Evolutionary conservation across 805 yeast genomes (phyloP), one percentile per base, ranked within the genome.

Genomic region (Nakazawaea ernobii): DNA sequence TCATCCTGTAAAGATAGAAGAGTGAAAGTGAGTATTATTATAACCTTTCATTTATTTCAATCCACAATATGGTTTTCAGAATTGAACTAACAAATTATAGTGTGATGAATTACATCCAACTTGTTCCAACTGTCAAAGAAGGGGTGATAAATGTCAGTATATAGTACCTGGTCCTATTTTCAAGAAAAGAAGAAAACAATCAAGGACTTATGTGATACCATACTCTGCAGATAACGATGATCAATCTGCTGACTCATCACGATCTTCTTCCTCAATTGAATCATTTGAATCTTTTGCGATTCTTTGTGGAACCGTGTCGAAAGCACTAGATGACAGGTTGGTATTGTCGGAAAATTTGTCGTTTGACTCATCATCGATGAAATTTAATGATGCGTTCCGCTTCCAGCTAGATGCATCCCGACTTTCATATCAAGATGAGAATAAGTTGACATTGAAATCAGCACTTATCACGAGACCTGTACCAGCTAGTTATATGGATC

Each of bases 91-190:
- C 28, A 24, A 33, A 3, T 17, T 29, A 15, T 13, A 43, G 47
- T 91, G 98, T 70, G 97, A 91, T 61, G 97, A 92, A 63, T 68
- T 69, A 1, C 84, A 80, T 50, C 97, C 97, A 1, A 61, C 69
- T 5, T 91, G 98, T 63, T 69, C 69, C 17, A 89, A 88, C 65
- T 91, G 98, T 65, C 65, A 70, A 43, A 82, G 89, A 51, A 78
- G 91, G 80, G 83, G 85, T 15, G 70, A 91, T 32, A 82, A 77
- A 26, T 91, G 98, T 65, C 75, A 83, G 2, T 90, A 86, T 57
- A 56, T 60, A 30, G 37, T 35, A 33, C 28, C 49, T 7, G 29
- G 50, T 6, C 54, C 50, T 10, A 42, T 42, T 30, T 41, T 17
- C 36, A 35, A 43, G 13, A 39, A 26, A 13, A 38, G 45, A 15